Evolutionary conservation across 805 yeast genomes (phyloP), one percentile per base, ranked within the genome.

Genomic region (Starmerella kuoi): DNA sequence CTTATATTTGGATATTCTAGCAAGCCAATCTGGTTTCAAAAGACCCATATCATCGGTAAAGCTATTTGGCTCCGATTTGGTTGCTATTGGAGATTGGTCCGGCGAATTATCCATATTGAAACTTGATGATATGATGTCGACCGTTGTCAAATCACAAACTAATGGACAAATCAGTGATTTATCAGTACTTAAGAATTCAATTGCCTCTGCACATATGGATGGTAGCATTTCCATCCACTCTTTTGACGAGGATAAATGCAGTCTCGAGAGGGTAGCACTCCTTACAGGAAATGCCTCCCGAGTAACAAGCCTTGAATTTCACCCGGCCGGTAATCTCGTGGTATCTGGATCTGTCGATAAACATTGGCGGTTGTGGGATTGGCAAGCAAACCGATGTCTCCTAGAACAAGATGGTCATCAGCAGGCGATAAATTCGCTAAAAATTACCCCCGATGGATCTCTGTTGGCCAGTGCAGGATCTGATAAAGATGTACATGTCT

Each of bases 331-430:
- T 1, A 49, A 59, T 2, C 73, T 58, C 50, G 48, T 80, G 1
- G 81, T 77, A 0, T 70, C 83, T 9, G 79, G 94, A 0, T 86
- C 95, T 0, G 78, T 70, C 54, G 96, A 88, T 60, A 68, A 68
- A 49, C 83, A 95, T 0, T 88, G 95, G 95, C 71, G 84, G 46
- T 58, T 84, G 2, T 87, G 94, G 94, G 95, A 88, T 58, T 49
- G 76, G 0, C 61, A 63, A 11, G 70, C 66, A 4, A 58, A 60
- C 14, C 55, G 56, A 24, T 75, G 75, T 40, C 54, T 88, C 5
- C 62, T 73, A 31, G 65, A 73, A 45, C 97, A 88, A 58, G 94
- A 84, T 55, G 95, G 96, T 0, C 96, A 88, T 56, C 64, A 81
- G 1, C 77, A 75, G 52, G 91, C 76, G 44, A 77, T 86, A 0